Evolutionary conservation across 495 filamentous ascomycete species (phyloP), one percentile per base, ranked within the genome.

Genomic region (Xylaria acuta): DNA sequence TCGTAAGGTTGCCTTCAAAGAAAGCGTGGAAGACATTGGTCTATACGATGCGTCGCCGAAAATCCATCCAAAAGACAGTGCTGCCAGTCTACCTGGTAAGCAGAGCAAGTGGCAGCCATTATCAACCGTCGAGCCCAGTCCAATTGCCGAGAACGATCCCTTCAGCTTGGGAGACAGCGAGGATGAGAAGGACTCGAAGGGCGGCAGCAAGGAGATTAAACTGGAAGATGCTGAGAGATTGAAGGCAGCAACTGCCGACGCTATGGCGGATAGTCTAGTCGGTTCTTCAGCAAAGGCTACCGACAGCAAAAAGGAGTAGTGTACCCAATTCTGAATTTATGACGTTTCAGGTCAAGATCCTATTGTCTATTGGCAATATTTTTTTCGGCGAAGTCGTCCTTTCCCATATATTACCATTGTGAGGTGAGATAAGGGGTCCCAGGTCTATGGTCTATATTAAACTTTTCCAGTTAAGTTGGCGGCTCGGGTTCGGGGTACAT

Each of bases 71-170:
- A 84, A 84, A 22, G 78, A 78, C 30, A 76, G 69, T 32, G 63
- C 74, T 54, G 53, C 78, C 25, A 73, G 75, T 40, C 74, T 75
- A 38, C 72, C 82, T 32, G 86, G 84, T 77, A 96, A 93, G 82
- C 83, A 88, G 18, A 97, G 93, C 86, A 99, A 99, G 84, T 99
- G 96, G 96, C 95, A 99, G 80, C 96, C 97, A 20, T 83, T 99
- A 65, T 92, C 94, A 40, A 89, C 91, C 1, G 89, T 97, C 7
- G 94, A 97, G 56, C 96, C 97, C 6, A 92, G 89, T 64, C 96
- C 97, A 41, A 90, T 95, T 56, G 90, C 88, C 12, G 95, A 99
- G 72, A 93, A 97, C 75, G 96, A 99, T 77, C 96, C 96, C 0
- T 99, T 99, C 81, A 97, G 93, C 75, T 88, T 99, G 12, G 96